phyloP scores from a whole-genome alignment of 2,329 filamentous ascomycete species.

The Zopfia rhizophila region DNA sequence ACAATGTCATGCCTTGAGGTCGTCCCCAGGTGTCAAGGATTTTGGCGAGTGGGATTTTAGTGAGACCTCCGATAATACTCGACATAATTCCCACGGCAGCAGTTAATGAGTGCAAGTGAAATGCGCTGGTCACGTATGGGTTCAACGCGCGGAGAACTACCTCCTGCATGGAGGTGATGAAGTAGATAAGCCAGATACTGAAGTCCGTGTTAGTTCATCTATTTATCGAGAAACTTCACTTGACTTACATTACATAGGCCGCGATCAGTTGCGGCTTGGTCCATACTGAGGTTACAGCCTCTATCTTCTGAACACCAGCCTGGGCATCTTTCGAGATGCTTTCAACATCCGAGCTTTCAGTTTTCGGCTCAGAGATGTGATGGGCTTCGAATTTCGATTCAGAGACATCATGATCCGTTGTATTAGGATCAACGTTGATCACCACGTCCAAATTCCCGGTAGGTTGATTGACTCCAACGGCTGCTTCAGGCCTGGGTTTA shows the following conservation, averaged over 20 bases:
- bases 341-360: too few species aligned
- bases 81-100: constrained; percentile 47
- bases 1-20: constrained; percentile 42
- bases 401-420: too few species aligned
- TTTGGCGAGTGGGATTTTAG: constrained; percentile 51
- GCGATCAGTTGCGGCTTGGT: constrained; percentile 44
- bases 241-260: constrained; percentile 47
- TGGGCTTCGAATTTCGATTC: too few species aligned
- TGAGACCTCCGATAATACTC: constrained; percentile 43
- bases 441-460: too few species aligned
- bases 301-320: constrained; percentile 47
- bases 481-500: too few species aligned
- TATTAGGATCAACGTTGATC: too few species aligned
- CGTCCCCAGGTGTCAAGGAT: constrained; percentile 52
- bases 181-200: constrained; percentile 59
- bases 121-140: constrained; percentile 51
- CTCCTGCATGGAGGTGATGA: constrained; percentile 59
- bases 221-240: neutral
- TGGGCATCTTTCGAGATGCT: constrained; percentile 35
- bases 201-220: constrained; percentile 7
- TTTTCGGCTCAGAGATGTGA: too few species aligned
- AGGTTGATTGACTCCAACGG: too few species aligned
- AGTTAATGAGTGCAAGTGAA: constrained; percentile 43
- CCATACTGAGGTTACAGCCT: constrained; percentile 53
- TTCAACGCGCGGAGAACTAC: constrained; percentile 51